A percentile compares a stretch with the other conserved stretches of the same genome.
These are phyloP conservation scores for Thalassiosira profunda DNA, from an alignment of 108 stramenopile genomes.

Conservation along the genomic window DNA sequence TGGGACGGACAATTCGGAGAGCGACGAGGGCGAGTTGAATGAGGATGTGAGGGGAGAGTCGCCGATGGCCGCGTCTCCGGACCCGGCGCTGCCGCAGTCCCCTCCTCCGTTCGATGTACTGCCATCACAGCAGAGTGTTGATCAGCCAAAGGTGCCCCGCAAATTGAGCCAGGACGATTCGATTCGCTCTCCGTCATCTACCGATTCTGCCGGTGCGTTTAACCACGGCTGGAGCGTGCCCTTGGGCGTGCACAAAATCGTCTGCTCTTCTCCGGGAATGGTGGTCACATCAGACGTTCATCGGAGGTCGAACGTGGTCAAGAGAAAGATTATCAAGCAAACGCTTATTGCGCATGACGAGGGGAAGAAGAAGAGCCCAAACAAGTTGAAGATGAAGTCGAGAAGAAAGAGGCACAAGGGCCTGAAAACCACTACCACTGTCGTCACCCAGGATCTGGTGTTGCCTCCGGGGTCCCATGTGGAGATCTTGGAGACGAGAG, in stretches of 20 bases:
- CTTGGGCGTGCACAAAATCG: slow-evolving; percentile 41
- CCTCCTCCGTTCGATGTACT: neutral
- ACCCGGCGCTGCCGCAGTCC: neutral
- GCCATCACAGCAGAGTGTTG: too few relatives aligned
- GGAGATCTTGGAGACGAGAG: slow-evolving; percentile 34
- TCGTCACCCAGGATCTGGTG: slow-evolving; percentile 25
- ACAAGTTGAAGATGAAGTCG: neutral
- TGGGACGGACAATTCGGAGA: neutral
- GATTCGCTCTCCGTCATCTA: neutral
- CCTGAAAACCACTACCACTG: slow-evolving; percentile 8
- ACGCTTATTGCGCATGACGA: neutral
- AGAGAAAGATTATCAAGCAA: slow-evolving; percentile 32
- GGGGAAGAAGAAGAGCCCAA: neutral
- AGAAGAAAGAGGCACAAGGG: slow-evolving; percentile 11
- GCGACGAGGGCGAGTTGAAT: neutral
- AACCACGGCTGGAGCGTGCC: slow-evolving; percentile 49
- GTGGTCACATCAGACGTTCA: slow-evolving; percentile 37
- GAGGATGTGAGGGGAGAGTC: neutral
- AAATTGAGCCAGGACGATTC: too few relatives aligned
- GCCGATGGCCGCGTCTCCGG: neutral
- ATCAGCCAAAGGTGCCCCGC: too few relatives aligned
- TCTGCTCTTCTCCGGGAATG: slow-evolving; percentile 36
- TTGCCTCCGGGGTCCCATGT: slow-evolving; percentile 37
- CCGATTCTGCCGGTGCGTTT: neutral
- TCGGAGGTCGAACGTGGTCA: slow-evolving; percentile 32